Evolutionary conservation across 495 filamentous ascomycete genomes (phyloP).

Genomic region (Aspergillus funiculosus): DNA sequence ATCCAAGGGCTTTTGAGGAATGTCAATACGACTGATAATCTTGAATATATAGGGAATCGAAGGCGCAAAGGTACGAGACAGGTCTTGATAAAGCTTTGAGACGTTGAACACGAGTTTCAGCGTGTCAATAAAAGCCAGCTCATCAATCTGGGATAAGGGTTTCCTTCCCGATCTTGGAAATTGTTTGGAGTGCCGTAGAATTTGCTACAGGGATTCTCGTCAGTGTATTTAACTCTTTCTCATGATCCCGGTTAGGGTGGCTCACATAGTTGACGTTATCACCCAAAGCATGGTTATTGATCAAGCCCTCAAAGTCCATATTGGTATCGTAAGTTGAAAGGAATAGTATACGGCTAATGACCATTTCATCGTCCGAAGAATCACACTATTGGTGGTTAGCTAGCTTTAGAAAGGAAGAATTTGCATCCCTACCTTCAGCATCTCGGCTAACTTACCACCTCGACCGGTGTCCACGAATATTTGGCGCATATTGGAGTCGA

Average conservation of each 20-base stretch:
- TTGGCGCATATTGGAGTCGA: conserved; percentile 66
- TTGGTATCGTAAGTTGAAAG: conserved; percentile 78
- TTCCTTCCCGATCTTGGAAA: conserved; percentile 43
- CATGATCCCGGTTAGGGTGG: background rate
- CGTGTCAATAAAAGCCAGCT: conserved; percentile 75
- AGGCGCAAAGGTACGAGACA: conserved; percentile 53
- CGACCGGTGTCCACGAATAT: conserved; percentile 76
- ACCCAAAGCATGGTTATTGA: conserved; percentile 64
- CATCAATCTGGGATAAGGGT: conserved; percentile 56
- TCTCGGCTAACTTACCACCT: conserved; percentile 61
- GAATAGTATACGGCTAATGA: conserved; percentile 76
- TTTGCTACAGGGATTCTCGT: conserved; percentile 45
- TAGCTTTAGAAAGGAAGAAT: background rate
- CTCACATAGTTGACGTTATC: conserved; percentile 59
- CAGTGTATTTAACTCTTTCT: background rate
- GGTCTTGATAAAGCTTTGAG: conserved; percentile 60
- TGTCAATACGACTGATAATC: conserved; percentile 55
- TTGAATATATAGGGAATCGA: conserved; percentile 68
- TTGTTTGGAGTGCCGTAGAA: conserved; percentile 60
- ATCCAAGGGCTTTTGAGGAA: conserved; percentile 54
- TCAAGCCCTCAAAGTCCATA: conserved; percentile 59
- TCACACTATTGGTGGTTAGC: conserved; percentile 47
- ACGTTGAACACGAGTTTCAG: conserved; percentile 89
- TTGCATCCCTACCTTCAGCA: conserved; percentile 50
- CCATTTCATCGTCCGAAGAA: conserved; percentile 81